Evolutionary conservation across 2,329 filamentous ascomycete genomes (phyloP).

Genomic region (Truncatella angustata): DNA sequence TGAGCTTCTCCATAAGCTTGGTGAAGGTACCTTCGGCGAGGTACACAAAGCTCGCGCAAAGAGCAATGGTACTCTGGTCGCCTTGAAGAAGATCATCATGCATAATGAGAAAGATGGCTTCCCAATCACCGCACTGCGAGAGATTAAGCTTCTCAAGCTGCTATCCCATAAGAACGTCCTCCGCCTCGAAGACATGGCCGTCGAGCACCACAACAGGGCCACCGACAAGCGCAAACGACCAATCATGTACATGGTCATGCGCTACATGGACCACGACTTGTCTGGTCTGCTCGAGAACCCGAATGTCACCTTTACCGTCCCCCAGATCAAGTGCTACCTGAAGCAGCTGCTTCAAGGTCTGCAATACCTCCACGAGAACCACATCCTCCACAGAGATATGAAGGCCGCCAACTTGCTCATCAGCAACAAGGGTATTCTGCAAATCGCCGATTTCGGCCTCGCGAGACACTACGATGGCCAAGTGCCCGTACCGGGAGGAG

Average conservation of each 20-base stretch:
- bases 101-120: constrained; percentile 99
- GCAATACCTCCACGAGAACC: constrained; percentile 82
- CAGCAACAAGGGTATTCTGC: constrained; percentile 87
- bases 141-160: constrained; percentile 96
- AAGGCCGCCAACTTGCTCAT: constrained; percentile 98
- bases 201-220: constrained; percentile 63
- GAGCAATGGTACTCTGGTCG: constrained; percentile 72
- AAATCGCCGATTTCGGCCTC: constrained; percentile 96
- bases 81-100: constrained; percentile 98
- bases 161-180: constrained; percentile 89
- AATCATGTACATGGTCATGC: constrained; percentile 97
- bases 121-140: constrained; percentile 94
- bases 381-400: constrained; percentile 96
- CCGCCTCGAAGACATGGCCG: constrained; percentile 90
- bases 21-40: constrained; percentile 94
- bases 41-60: constrained; percentile 85
- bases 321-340: constrained; percentile 98
- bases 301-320: constrained; percentile 78
- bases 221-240: constrained; percentile 77
- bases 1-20: constrained; percentile 78
- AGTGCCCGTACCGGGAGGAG: constrained; percentile 71
- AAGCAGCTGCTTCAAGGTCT: constrained; percentile 87
- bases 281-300: constrained; percentile 95
- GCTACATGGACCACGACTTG: constrained; percentile 99
- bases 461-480: constrained; percentile 89